phyloP scores from a whole-genome alignment of 1,284 basidiomycete genomes.

The Pholiota adiposa region DNA sequence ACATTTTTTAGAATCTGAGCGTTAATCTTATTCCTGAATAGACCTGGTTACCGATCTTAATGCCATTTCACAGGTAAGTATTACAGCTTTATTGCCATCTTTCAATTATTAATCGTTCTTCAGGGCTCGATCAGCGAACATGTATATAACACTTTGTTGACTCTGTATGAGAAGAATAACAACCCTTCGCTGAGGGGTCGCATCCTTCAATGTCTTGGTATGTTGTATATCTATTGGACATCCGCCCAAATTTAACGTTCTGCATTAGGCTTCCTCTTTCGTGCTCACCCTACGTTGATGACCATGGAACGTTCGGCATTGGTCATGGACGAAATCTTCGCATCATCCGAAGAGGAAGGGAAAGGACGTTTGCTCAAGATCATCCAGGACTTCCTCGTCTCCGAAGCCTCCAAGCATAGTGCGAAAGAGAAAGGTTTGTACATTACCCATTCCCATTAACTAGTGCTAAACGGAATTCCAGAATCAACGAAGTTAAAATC shows the following conservation, averaged over 20 bases:
- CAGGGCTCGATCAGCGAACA: conserved; percentile 81
- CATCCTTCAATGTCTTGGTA: conserved; percentile 84
- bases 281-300: conserved; percentile 91
- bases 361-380: conserved; percentile 81
- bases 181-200: conserved; percentile 62
- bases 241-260: neutral
- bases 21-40: conserved; percentile 24
- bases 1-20: neutral
- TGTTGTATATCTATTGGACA: conserved; percentile 16
- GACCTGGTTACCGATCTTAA: conserved; percentile 64
- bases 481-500: conserved; percentile 46
- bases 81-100: neutral
- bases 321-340: conserved; percentile 92
- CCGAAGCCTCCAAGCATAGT: conserved; percentile 78
- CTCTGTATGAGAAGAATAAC: conserved; percentile 67
- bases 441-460: too few species aligned
- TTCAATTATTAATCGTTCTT: neutral
- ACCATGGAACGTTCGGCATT: conserved; percentile 73
- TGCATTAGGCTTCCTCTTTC: conserved; percentile 77
- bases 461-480: too few species aligned
- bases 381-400: conserved; percentile 87
- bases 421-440: conserved; percentile 67
- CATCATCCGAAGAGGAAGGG: conserved; percentile 69
- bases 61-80: conserved; percentile 57
- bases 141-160: conserved; percentile 75